These are phyloP conservation scores for Penicillium sp. DNA, from an alignment of 2,329 filamentous ascomycete species.

Conservation along the genomic window DNA sequence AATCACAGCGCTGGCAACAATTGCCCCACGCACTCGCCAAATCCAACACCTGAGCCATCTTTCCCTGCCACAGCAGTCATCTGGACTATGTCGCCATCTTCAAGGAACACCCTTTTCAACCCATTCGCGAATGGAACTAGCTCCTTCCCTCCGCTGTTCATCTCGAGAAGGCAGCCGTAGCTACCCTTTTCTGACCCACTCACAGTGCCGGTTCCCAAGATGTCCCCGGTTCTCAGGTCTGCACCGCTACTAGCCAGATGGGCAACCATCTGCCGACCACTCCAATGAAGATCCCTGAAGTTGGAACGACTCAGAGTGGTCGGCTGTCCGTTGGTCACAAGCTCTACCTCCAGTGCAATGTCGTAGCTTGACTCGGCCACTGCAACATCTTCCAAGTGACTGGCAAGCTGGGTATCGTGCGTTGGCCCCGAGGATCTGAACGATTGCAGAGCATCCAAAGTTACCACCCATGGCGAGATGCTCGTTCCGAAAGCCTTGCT, in stretches of 20 bases:
- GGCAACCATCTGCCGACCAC: constrained; percentile 30
- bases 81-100: constrained; percentile 31
- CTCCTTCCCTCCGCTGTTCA: constrained; percentile 28
- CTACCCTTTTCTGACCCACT: constrained; percentile 23
- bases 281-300: constrained; percentile 29
- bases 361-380: constrained; percentile 18
- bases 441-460: constrained; percentile 57
- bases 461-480: constrained; percentile 64
- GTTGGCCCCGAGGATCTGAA: constrained; percentile 22
- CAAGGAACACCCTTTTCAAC: constrained; percentile 20
- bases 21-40: constrained; percentile 32
- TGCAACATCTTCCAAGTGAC: constrained; percentile 19
- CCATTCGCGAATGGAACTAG: constrained; percentile 18
- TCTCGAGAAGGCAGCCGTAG: constrained; percentile 32
- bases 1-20: constrained; percentile 9
- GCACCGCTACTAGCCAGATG: constrained; percentile 32
- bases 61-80: constrained; percentile 29
- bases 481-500: constrained; percentile 62
- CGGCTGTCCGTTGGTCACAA: constrained; percentile 7
- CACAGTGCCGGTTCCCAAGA: constrained; percentile 36
- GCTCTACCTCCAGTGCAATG: constrained; percentile 25
- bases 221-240: constrained; percentile 31
- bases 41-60: constrained; percentile 27
- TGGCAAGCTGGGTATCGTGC: constrained; percentile 12
- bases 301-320: constrained; percentile 19